A percentile compares a stretch with the other conserved stretches of the same genome.
Evolutionary conservation across 768 basidiomycete species (phyloP).

Genomic region (Naganishia antarctica): DNA sequence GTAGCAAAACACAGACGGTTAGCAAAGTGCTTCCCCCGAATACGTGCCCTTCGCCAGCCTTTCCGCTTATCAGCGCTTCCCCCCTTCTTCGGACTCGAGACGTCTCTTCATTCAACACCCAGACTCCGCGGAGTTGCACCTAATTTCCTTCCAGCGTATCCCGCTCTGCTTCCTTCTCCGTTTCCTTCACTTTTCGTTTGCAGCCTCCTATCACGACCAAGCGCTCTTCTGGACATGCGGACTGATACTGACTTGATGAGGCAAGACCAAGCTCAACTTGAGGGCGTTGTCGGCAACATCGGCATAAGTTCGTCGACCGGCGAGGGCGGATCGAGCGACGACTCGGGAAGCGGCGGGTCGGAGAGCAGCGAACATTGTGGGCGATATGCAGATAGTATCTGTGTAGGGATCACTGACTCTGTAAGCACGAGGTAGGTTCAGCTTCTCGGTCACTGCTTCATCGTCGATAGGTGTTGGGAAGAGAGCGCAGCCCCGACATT

Average conservation of each 20-base stretch:
- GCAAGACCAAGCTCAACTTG: conserved; percentile 84
- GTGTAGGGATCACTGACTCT: too few relatives aligned
- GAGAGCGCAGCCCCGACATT: too few relatives aligned
- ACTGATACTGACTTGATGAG: conserved; percentile 71
- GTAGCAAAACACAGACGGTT: too few relatives aligned
- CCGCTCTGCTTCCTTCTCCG: not conserved
- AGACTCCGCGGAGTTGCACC: too few relatives aligned
- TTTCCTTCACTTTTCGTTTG: not conserved
- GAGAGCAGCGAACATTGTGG: conserved; percentile 25
- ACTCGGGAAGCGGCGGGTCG: conserved; percentile 19
- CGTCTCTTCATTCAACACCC: too few relatives aligned
- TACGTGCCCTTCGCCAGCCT: too few relatives aligned
- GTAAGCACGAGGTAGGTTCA: not conserved
- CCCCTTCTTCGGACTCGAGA: too few relatives aligned
- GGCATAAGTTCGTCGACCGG: conserved; percentile 69
- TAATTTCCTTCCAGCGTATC: not conserved
- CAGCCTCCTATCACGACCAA: not conserved
- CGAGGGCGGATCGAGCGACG: conserved; percentile 21
- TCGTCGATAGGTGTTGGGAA: not conserved
- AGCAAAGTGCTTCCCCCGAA: too few relatives aligned
- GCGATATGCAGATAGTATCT: conserved; percentile 4
- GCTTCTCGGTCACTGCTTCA: not conserved
- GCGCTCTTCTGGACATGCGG: not conserved
- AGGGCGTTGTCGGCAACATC: conserved; percentile 79
- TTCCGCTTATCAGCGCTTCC: too few relatives aligned